Conservation (phyloP, 257 asterid species). For the Lycium ferocissimum region DNA sequence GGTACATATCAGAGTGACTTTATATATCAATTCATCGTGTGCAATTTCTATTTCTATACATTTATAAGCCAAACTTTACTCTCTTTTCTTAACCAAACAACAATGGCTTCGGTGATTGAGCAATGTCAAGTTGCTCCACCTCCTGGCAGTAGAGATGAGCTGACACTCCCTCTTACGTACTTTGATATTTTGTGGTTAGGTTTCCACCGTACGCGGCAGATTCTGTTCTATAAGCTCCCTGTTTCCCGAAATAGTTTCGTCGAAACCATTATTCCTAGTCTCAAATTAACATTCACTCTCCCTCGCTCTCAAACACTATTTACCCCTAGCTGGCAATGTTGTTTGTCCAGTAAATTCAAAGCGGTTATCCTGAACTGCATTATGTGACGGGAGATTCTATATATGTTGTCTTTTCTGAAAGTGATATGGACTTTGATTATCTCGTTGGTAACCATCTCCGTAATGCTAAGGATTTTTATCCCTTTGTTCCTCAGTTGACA, state of each 20-base stretch:
- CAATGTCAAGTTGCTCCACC: slow-evolving; percentile 10
- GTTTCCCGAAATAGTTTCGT: background rate
- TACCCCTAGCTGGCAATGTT: background rate
- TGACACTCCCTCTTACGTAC: slow-evolving; percentile 30
- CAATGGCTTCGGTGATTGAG: slow-evolving; percentile 15
- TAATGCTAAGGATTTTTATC: slow-evolving; percentile 3
- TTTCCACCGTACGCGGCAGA: background rate
- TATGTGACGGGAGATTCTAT: background rate
- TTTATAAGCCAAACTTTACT: no score
- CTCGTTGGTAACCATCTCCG: slow-evolving; percentile 7
- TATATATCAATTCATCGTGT: no score
- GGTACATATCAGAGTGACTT: no score
- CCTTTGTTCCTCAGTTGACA: slow-evolving; percentile 24
- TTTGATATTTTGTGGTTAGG: slow-evolving; percentile 29
- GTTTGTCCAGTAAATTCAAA: accelerated
- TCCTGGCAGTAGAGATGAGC: background rate
- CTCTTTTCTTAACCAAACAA: no score
- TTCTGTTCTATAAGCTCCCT: slow-evolving; percentile 26
- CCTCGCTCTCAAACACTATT: background rate
- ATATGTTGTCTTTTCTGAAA: background rate
- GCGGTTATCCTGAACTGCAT: accelerated
- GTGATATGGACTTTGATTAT: slow-evolving; percentile 2
- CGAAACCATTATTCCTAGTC: background rate
- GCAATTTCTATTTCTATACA: no score
- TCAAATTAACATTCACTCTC: background rate